A percentile compares a stretch with the other conserved stretches of the same genome.
phyloP scores from a whole-genome alignment of 805 yeast species.

The Pichia scutulata region DNA sequence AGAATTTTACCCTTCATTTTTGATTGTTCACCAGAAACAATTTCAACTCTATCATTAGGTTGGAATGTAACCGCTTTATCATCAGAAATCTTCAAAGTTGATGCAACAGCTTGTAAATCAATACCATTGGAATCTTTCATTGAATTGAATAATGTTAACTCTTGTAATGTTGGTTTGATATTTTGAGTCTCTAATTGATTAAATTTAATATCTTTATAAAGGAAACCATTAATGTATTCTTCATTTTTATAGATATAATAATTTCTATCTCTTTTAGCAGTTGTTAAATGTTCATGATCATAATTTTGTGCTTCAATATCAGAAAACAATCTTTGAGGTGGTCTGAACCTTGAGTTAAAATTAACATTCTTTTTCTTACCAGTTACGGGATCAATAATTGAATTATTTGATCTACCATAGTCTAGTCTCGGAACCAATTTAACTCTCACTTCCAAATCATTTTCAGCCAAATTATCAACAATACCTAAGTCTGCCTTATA shows the following conservation, averaged over 20 bases:
- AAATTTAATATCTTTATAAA: slow-evolving; percentile 78
- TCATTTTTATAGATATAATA: slow-evolving; percentile 74
- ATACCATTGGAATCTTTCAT: slow-evolving; percentile 52
- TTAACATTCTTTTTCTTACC: slow-evolving; percentile 33
- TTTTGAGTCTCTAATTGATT: slow-evolving; percentile 70
- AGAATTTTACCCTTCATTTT: slow-evolving; percentile 78
- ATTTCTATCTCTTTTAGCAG: slow-evolving; percentile 53
- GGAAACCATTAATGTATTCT: slow-evolving; percentile 82
- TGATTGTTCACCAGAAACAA: slow-evolving; percentile 87
- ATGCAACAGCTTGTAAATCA: slow-evolving; percentile 80
- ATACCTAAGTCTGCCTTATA: slow-evolving; percentile 90
- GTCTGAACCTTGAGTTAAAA: slow-evolving; percentile 58
- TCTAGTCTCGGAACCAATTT: slow-evolving; percentile 90
- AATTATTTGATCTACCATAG: slow-evolving; percentile 54
- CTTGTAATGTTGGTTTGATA: slow-evolving; percentile 83
- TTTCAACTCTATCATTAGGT: slow-evolving; percentile 91
- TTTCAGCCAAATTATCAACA: slow-evolving; percentile 88
- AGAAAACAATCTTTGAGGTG: slow-evolving; percentile 79
- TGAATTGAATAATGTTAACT: slow-evolving; percentile 70
- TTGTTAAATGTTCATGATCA: slow-evolving; percentile 64
- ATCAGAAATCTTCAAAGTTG: slow-evolving; percentile 63
- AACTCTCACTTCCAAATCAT: slow-evolving; percentile 91
- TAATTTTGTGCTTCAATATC: slow-evolving; percentile 83
- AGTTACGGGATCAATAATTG: slow-evolving; percentile 18
- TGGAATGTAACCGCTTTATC: slow-evolving; percentile 60